phyloP scores from a whole-genome alignment of 306 rosid genomes.

The Crotalaria pallida region DNA sequence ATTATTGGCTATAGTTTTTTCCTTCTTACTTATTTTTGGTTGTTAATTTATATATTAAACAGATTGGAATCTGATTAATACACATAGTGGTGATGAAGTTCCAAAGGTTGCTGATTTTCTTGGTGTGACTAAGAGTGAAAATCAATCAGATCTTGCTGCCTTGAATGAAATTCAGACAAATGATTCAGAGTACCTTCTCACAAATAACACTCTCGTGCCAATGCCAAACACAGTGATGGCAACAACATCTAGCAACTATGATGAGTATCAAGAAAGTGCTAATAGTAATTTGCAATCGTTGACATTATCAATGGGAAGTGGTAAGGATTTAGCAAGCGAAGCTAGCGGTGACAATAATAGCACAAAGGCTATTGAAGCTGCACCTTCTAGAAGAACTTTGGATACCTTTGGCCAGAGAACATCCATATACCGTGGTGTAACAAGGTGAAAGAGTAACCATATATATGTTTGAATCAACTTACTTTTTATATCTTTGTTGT shows the following conservation, averaged over 20 bases:
- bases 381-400: constrained; percentile 63
- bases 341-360: constrained; percentile 57
- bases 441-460: constrained; percentile 38
- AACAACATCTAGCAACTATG: constrained; percentile 47
- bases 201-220: constrained; percentile 45
- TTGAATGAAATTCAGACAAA: constrained; percentile 48
- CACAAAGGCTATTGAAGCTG: constrained; percentile 42
- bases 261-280: constrained; percentile 63
- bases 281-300: constrained; percentile 61
- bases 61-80: constrained; percentile 82
- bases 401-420: constrained; percentile 98
- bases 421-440: constrained; percentile 94
- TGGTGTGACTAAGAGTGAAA: constrained; percentile 78
- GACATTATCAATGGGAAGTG: constrained; percentile 93
- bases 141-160: constrained; percentile 67
- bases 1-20: not conserved
- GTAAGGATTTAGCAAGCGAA: constrained; percentile 70
- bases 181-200: constrained; percentile 62
- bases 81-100: constrained; percentile 49
- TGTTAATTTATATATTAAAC: not conserved
- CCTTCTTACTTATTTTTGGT: not conserved
- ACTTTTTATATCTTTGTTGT: not conserved
- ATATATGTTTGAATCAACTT: not conserved
- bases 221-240: constrained; percentile 44
- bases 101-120: constrained; percentile 98